These are phyloP conservation scores for Bathelium albidoporum DNA, from an alignment of 495 filamentous ascomycete genomes.

Conservation along the genomic window DNA sequence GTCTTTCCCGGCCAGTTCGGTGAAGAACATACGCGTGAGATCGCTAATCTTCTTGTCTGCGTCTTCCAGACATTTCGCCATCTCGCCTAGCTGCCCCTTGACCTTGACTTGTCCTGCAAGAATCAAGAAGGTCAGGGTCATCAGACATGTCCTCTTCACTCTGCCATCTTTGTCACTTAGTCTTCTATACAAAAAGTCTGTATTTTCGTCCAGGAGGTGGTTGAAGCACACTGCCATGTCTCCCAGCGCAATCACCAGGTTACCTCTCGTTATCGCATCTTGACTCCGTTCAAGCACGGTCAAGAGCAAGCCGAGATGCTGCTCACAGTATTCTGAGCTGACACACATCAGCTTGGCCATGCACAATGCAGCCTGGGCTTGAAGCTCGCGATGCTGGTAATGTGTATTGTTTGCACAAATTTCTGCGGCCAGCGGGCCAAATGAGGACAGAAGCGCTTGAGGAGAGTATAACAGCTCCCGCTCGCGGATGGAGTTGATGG, in stretches of 20 bases:
- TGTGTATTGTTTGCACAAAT: slow-evolving; percentile 89
- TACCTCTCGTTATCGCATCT: slow-evolving; percentile 82
- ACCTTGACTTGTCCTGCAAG: slow-evolving; percentile 98
- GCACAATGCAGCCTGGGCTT: slow-evolving; percentile 90
- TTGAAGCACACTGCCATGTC: slow-evolving; percentile 99
- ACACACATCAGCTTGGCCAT: slow-evolving; percentile 94
- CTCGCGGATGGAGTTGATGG: slow-evolving; percentile 88
- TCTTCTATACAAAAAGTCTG: slow-evolving; percentile 90
- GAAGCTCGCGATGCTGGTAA: slow-evolving; percentile 76
- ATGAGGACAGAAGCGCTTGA: slow-evolving; percentile 74
- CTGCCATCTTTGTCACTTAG: slow-evolving; percentile 79
- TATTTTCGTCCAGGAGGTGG: slow-evolving; percentile 97
- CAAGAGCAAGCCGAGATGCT: slow-evolving; percentile 85
- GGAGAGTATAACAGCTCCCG: slow-evolving; percentile 84
- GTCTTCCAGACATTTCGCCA: slow-evolving; percentile 98
- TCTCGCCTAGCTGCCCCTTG: slow-evolving; percentile 98
- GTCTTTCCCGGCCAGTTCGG: slow-evolving; percentile 91
- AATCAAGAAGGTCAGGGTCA: slow-evolving; percentile 97
- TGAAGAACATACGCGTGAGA: slow-evolving; percentile 96
- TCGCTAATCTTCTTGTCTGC: slow-evolving; percentile 88
- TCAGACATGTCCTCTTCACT: slow-evolving; percentile 94
- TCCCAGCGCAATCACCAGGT: slow-evolving; percentile 91
- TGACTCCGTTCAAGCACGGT: slow-evolving; percentile 93
- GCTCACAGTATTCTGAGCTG: slow-evolving; percentile 79
- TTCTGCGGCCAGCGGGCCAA: slow-evolving; percentile 81